Conservation (phyloP, 768 basidiomycete genomes). For the Suillus occidentalis region DNA sequence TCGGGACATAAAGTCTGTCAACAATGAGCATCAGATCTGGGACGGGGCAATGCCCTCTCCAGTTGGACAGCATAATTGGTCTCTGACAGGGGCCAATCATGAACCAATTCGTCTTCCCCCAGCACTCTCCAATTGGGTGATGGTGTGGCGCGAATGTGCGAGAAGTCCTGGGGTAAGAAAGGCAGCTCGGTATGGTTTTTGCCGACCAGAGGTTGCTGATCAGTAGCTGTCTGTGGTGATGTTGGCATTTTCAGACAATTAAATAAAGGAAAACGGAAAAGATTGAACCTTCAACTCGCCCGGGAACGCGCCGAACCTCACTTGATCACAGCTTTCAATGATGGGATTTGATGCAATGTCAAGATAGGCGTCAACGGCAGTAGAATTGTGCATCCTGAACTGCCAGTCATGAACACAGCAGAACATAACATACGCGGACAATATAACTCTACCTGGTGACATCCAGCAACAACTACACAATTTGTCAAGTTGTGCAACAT, state of each 20-base stretch:
- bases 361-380: constrained; percentile 62
- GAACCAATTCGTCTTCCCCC: constrained; percentile 15
- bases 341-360: constrained; percentile 69
- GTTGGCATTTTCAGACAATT: background rate
- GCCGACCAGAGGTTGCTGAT: background rate
- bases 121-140: constrained; percentile 71
- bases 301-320: constrained; percentile 71
- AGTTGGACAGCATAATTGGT: background rate
- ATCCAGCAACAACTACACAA: constrained; percentile 69
- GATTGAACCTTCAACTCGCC: constrained; percentile 2
- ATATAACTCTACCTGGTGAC: constrained; percentile 66
- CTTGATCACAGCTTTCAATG: constrained; percentile 69
- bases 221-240: background rate
- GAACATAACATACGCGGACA: background rate
- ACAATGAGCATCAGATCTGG: background rate
- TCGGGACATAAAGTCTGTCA: background rate
- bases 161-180: constrained; percentile 76
- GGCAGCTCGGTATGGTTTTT: constrained; percentile 11
- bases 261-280: background rate
- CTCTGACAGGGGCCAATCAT: constrained; percentile 22
- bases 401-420: constrained; percentile 29
- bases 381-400: constrained; percentile 89
- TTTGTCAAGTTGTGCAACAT: constrained; percentile 62
- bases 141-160: constrained; percentile 71
- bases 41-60: background rate